Conservation (phyloP, 2,329 filamentous ascomycete genomes). For the Colletotrichum tropicale region DNA sequence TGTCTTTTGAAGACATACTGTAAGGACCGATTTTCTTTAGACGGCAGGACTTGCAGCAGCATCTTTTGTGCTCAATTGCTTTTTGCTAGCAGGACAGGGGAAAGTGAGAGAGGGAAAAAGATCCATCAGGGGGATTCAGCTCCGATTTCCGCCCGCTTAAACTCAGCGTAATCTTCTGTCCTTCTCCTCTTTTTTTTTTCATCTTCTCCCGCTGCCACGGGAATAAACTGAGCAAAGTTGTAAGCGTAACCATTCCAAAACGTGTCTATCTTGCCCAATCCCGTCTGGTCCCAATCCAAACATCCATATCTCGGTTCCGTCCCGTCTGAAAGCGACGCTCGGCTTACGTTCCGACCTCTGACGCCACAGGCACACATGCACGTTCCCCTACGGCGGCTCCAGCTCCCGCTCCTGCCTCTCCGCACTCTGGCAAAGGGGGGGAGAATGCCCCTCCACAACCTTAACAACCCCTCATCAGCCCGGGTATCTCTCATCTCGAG, state of each 20-base stretch:
- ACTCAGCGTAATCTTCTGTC: not conserved
- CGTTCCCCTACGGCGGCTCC: slow-evolving; percentile 18
- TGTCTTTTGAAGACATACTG: not conserved
- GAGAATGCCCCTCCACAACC: slow-evolving; percentile 24
- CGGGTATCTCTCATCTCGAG: slow-evolving; percentile 23
- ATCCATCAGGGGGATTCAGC: not conserved
- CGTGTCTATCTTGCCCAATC: not conserved
- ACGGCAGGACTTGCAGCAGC: not conserved
- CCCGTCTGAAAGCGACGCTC: slow-evolving; percentile 11
- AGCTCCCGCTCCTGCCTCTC: slow-evolving; percentile 22
- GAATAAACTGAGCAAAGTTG: slow-evolving; percentile 10
- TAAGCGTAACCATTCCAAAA: slow-evolving; percentile 10
- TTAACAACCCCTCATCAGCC: slow-evolving; percentile 24
- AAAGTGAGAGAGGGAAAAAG: not conserved
- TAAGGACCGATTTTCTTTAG: not conserved
- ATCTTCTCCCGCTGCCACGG: not conserved
- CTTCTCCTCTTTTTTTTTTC: not conserved
- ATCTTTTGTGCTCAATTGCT: not conserved
- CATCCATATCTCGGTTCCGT: not conserved
- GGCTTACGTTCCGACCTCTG: slow-evolving; percentile 19
- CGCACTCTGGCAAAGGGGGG: slow-evolving; percentile 21
- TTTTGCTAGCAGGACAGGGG: not conserved
- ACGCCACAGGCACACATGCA: slow-evolving; percentile 22
- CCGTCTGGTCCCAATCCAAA: not conserved
- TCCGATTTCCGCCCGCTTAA: slow-evolving; percentile 1